These are phyloP conservation scores for Fusarium chlamydosporum DNA, from an alignment of 2,329 filamentous ascomycete species.

Conservation along the genomic window DNA sequence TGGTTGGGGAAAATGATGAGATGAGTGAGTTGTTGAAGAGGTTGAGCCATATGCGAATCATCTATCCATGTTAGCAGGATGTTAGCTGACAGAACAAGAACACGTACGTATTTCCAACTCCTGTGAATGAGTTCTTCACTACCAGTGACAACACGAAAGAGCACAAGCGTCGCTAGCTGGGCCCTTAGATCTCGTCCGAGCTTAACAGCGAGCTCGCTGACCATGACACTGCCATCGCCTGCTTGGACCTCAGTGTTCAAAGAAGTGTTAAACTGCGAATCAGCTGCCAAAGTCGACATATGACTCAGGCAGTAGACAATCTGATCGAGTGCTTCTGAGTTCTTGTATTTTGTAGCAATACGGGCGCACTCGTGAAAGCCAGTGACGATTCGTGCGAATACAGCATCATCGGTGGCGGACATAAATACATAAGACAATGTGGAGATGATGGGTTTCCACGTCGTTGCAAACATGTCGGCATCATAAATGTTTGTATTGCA, in stretches of 20 bases:
- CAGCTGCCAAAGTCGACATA: conserved; percentile 88
- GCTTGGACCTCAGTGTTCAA: conserved; percentile 97
- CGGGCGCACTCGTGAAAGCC: conserved; percentile 97
- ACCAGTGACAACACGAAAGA: conserved; percentile 91
- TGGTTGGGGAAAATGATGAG: conserved; percentile 78
- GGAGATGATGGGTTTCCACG: conserved; percentile 94
- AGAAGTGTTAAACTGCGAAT: conserved; percentile 81
- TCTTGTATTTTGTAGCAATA: conserved; percentile 86
- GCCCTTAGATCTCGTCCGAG: conserved; percentile 94
- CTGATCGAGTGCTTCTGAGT: conserved; percentile 90
- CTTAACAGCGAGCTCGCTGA: conserved; percentile 96
- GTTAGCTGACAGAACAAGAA: not conserved
- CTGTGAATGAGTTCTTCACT: conserved; percentile 82
- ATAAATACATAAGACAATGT: conserved; percentile 99
- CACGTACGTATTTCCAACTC: conserved; percentile 83
- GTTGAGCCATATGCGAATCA: conserved; percentile 93
- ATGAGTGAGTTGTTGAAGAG: conserved; percentile 96
- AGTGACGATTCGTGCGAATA: conserved; percentile 92
- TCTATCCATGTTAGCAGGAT: conserved; percentile 62
- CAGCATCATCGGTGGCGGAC: conserved; percentile 95
- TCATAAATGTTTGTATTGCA: conserved; percentile 96
- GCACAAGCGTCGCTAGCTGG: conserved; percentile 92
- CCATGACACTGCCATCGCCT: conserved; percentile 94
- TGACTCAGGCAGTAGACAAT: conserved; percentile 91
- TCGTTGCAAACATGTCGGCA: conserved; percentile 96